phyloP scores from a whole-genome alignment of 2,329 filamentous ascomycete genomes.

The Aschersonia sp. region DNA sequence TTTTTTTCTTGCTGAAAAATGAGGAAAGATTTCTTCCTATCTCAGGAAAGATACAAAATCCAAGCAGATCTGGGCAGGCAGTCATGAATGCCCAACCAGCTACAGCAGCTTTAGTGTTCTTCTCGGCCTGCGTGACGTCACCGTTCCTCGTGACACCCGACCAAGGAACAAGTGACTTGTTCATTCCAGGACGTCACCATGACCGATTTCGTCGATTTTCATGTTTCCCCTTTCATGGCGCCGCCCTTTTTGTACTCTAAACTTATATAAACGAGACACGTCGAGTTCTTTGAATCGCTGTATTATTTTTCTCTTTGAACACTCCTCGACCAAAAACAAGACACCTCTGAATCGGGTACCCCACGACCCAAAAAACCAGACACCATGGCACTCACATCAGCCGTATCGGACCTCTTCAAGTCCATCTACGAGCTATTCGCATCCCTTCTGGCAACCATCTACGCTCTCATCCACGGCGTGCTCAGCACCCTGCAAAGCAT shows the following conservation, averaged over 20 bases:
- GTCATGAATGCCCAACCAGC: too few species aligned
- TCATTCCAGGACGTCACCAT: background rate
- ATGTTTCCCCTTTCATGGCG: too few species aligned
- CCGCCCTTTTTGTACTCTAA: too few species aligned
- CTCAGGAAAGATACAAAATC: too few species aligned
- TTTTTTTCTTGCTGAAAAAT: too few species aligned
- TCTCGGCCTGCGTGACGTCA: background rate
- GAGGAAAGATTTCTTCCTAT: too few species aligned
- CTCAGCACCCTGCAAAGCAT: slow-evolving; percentile 19
- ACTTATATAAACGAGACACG: too few species aligned
- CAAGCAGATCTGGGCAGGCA: too few species aligned
- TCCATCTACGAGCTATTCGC: slow-evolving; percentile 26
- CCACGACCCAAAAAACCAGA: background rate
- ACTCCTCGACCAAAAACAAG: too few species aligned
- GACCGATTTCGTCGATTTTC: background rate
- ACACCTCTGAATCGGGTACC: too few species aligned
- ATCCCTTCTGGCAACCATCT: slow-evolving; percentile 20
- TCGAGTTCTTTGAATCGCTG: too few species aligned
- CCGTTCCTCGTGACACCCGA: background rate
- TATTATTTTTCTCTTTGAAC: too few species aligned
- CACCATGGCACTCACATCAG: slow-evolving; percentile 20
- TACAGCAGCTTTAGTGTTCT: background rate
- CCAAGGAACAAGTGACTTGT: background rate
- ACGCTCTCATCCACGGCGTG: slow-evolving; percentile 17
- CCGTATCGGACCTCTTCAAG: slow-evolving; percentile 22